Evolutionary conservation across 2,329 filamentous ascomycete species (phyloP).

Genomic region (Trichophaea hybrida): DNA sequence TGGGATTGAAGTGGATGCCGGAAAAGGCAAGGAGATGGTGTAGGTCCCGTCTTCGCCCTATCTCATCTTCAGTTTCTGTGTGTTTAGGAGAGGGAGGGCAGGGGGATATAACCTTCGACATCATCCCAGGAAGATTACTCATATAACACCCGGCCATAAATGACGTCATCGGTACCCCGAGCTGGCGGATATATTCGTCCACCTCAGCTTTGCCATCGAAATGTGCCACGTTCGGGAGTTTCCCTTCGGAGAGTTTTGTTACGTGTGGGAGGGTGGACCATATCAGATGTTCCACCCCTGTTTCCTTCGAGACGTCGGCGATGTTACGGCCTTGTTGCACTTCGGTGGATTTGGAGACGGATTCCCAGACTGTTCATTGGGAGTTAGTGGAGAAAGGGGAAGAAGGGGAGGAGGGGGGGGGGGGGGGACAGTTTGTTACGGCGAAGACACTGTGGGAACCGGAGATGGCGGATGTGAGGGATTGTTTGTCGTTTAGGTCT

Average conservation of each 20-base stretch:
- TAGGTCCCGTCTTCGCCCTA: slow-evolving; percentile 28
- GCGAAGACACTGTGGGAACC: slow-evolving; percentile 32
- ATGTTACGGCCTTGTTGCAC: slow-evolving; percentile 41
- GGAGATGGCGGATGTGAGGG: slow-evolving; percentile 32
- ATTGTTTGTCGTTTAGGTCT: slow-evolving; percentile 29
- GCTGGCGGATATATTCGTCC: slow-evolving; percentile 40
- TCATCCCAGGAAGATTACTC: slow-evolving; percentile 34
- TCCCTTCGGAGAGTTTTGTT: slow-evolving; percentile 25
- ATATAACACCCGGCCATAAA: slow-evolving; percentile 43
- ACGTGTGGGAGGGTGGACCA: slow-evolving; percentile 30
- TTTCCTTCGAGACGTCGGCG: slow-evolving; percentile 30
- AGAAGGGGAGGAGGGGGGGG: too few relatives aligned
- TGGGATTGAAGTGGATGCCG: slow-evolving; percentile 30
- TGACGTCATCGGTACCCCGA: slow-evolving; percentile 40
- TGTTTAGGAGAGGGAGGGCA: too few relatives aligned
- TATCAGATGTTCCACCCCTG: slow-evolving; percentile 30
- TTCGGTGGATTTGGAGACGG: slow-evolving; percentile 18
- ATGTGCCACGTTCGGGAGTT: slow-evolving; percentile 31
- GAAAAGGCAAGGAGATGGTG: slow-evolving; percentile 21
- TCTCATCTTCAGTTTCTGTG: background rate
- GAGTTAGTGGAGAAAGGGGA: too few relatives aligned
- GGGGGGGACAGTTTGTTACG: slow-evolving; percentile 20
- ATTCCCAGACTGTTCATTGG: slow-evolving; percentile 16
- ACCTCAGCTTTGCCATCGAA: slow-evolving; percentile 46
- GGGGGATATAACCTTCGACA: slow-evolving; percentile 4